Conservation (phyloP, 768 basidiomycete species). For the Mycena rebaudengoi region DNA sequence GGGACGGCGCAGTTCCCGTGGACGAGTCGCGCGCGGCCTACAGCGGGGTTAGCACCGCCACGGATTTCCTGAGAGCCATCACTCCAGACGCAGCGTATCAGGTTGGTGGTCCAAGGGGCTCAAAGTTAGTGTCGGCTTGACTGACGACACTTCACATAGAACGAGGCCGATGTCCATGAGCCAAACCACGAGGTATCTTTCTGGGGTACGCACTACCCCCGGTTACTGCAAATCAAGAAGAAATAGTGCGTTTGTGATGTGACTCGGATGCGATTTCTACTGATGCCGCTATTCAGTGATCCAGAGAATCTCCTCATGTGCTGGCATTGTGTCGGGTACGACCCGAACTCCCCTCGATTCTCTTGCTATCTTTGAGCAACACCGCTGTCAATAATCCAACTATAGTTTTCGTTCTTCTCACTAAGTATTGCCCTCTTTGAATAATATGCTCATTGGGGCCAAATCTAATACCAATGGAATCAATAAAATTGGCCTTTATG, state of each 20-base stretch:
- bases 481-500: no score
- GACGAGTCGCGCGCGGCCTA: slow-evolving; percentile 30
- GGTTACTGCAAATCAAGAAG: slow-evolving; percentile 35
- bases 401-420: no score
- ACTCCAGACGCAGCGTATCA: slow-evolving; percentile 37
- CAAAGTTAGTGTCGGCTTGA: not conserved
- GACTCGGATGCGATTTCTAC: not conserved
- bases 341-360: slow-evolving; percentile 22
- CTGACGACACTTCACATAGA: slow-evolving; percentile 20
- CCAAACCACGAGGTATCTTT: slow-evolving; percentile 39
- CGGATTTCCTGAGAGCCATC: slow-evolving; percentile 32
- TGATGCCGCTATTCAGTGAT: slow-evolving; percentile 26
- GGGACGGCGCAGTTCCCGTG: slow-evolving; percentile 35
- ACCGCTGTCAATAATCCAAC: no score
- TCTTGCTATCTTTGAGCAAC: slow-evolving; percentile 24
- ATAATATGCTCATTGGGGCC: no score
- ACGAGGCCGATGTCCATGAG: slow-evolving; percentile 41
- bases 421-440: no score
- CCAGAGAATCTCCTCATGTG: slow-evolving; percentile 35
- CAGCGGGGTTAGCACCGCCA: slow-evolving; percentile 24
- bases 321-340: slow-evolving; percentile 38
- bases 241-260: slow-evolving; percentile 33
- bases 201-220: slow-evolving; percentile 36
- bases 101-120: slow-evolving; percentile 26
- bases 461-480: no score